phyloP scores from a whole-genome alignment of 2,329 filamentous ascomycete genomes.

The Aurifilum marmelostoma region DNA sequence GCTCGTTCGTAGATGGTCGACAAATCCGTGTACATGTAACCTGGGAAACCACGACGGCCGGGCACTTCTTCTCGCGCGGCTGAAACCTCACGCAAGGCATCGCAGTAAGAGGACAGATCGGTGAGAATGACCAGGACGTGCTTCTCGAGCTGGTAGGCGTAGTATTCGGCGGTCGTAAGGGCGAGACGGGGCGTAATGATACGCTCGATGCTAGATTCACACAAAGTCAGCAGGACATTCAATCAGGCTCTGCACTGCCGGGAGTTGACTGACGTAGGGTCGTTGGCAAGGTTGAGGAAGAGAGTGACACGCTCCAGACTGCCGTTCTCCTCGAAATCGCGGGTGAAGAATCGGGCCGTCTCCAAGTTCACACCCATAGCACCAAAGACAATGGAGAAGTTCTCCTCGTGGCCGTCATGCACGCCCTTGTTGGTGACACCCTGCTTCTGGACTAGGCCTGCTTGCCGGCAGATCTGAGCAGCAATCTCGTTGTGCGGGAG shows the following conservation, averaged over 20 bases:
- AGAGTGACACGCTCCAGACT: conserved; percentile 96
- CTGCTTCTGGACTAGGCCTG: conserved; percentile 81
- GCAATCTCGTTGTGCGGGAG: conserved; percentile 99
- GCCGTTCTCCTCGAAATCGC: conserved; percentile 98
- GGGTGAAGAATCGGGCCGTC: conserved; percentile 96
- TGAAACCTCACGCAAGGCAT: conserved; percentile 97
- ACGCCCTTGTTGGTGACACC: conserved; percentile 87
- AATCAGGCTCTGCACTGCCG: background rate
- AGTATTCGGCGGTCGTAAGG: conserved; percentile 98
- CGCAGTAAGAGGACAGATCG: conserved; percentile 96
- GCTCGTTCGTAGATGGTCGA: conserved; percentile 99
- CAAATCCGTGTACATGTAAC: conserved; percentile 99
- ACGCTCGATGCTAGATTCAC: conserved; percentile 79
- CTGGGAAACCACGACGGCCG: conserved; percentile 97
- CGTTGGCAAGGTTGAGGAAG: conserved; percentile 98
- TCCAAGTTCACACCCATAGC: conserved; percentile 99
- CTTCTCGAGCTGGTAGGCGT: conserved; percentile 99
- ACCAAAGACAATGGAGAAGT: conserved; percentile 99
- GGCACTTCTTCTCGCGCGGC: conserved; percentile 98
- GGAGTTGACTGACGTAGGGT: conserved; percentile 76
- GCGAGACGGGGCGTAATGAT: conserved; percentile 99
- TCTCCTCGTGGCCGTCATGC: conserved; percentile 96
- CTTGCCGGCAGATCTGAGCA: conserved; percentile 97
- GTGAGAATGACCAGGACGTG: conserved; percentile 99
- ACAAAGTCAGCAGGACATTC: conserved; percentile 25